Base-by-base conservation (phyloP, 192 early-diverging fungal species). In the Phycomyces nitens region DNA sequence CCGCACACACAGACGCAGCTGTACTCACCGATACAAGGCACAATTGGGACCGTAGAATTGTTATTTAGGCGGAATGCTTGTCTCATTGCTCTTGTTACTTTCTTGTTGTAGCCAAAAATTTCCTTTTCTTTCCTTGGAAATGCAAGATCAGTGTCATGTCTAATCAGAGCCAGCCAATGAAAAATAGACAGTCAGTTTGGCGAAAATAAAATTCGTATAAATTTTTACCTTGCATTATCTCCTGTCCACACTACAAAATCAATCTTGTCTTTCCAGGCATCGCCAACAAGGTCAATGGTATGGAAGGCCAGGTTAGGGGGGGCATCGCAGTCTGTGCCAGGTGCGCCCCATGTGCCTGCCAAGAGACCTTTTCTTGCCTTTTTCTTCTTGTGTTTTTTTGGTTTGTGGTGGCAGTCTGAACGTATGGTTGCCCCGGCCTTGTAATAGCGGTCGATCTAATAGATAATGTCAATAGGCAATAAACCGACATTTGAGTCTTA, bases 161-260 rank as follows among this genome's bases (percentile, higher is more conserved):
- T 85, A 78, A 6, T 39, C 67, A 47, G 10, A 27, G 66, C 14
- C 14, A 24, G 34, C 21, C 23, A 41, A 50, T 26, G 20, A 57
- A 26, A 21, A 18, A 14, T 12, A 53, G 24, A n/a, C n/a, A n/a
- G n/a, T n/a, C n/a, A n/a, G n/a, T n/a, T n/a, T n/a, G n/a, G n/a
- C n/a, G n/a, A n/a, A n/a, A n/a, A n/a, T n/a, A n/a, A n/a, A n/a
- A n/a, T n/a, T n/a, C n/a, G n/a, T n/a, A n/a, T n/a, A n/a, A n/a
- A n/a, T n/a, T 43, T 52, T 53, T 74, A 85, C 84, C 84, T 70
- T 15, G 84, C 83, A 78, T 87, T 89, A 68, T 91, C 89, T 24
- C 89, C 89, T 3, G 89, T 91, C 86, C 87, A 91, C 23, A 85
- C 58, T 2, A 91, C 79, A 84, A 91, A 91, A 70, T 91, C 89